Conservation (phyloP, 257 asterid genomes). For the Salvia hispanica region DNA sequence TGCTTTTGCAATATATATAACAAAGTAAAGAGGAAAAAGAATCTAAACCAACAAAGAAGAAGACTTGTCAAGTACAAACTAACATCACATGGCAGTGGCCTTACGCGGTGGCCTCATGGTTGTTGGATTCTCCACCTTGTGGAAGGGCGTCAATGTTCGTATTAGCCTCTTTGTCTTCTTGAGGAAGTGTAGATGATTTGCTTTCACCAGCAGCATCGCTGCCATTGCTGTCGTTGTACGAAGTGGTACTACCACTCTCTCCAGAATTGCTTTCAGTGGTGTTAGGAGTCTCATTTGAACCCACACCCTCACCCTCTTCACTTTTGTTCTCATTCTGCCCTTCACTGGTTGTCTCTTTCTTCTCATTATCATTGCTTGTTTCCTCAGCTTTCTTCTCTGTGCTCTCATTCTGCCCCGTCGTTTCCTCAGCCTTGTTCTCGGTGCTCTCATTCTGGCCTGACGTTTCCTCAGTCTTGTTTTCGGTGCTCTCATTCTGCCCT, state of each 20-base stretch:
- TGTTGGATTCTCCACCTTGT: slow-evolving; percentile 50
- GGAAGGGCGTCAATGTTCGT: slow-evolving; percentile 70
- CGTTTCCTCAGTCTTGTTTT: slow-evolving; percentile 4
- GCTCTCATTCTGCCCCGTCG: neutral
- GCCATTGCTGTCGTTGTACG: slow-evolving; percentile 54
- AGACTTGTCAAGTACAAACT: slow-evolving; percentile 24
- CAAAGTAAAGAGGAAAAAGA: slow-evolving; percentile 28
- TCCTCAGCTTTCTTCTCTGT: slow-evolving; percentile 6
- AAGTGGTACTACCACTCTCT: slow-evolving; percentile 38
- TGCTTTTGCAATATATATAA: slow-evolving; percentile 25
- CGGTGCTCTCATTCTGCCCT: neutral
- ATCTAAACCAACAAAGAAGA: slow-evolving; percentile 23
- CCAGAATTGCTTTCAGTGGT: slow-evolving; percentile 22
- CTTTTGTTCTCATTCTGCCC: slow-evolving; percentile 24
- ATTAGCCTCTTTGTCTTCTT: slow-evolving; percentile 68
- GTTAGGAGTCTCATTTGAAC: too few relatives aligned
- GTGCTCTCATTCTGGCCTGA: neutral
- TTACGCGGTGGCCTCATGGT: slow-evolving; percentile 56
- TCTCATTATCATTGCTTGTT: neutral
- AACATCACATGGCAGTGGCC: slow-evolving; percentile 56
- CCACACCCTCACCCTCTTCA: slow-evolving; percentile 12
- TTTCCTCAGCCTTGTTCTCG: slow-evolving; percentile 5
- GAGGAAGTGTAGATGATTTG: slow-evolving; percentile 46
- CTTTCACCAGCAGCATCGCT: slow-evolving; percentile 43
- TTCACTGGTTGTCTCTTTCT: neutral